Evolutionary conservation across 2,329 filamentous ascomycete species (phyloP), one percentile per base, ranked within the genome.

Genomic region (Diaporthe aspalathi): DNA sequence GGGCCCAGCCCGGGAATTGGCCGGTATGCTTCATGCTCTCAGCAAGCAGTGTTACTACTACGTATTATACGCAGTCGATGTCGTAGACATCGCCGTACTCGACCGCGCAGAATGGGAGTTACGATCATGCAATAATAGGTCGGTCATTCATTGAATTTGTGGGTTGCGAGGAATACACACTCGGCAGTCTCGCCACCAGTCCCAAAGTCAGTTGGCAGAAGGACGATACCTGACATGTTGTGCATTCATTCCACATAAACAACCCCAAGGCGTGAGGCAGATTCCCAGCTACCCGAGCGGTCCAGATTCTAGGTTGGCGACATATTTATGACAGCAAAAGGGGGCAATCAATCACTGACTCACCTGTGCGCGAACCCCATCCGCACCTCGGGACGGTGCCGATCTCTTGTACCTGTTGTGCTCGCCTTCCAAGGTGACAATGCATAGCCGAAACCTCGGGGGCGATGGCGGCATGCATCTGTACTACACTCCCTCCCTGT

Each of bases 401-500:
- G 60, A 65, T 49, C 60, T 63, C 60, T 63, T 49, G 40, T 63
- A 29, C 27, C 38, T 45, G 16, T 20, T 35, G 43, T 63, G 60
- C 29, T 29, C 60, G n/a, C 60, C 17, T 35, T 49, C 27, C n/a
- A 35, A 35, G 20, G 27, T 38, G 45, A 65, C 45, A n/a, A 65
- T 38, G 45, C 60, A 50, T 49, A 50, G 60, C 60, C 29, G 29
- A 20, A 24, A 35, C 45, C n/a, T 50, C 29, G 20, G 29, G n/a
- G n/a, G 50, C 7, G 45, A 20, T 29, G 38, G 17, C n/a, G n/a
- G n/a, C n/a, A n/a, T n/a, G n/a, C 24, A 43, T 38, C 29, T 65
- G 29, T 65, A 24, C 20, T n/a, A 65, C 45, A 35, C 60, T 50
- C n/a, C 35, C 14, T 40, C n/a, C 54, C n/a, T 24, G 49, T 8